Percentiles rank a stretch among this genome's conserved stretches.
These are phyloP conservation scores for Sporothrix humicola DNA, from an alignment of 2,329 filamentous ascomycete genomes.

Conservation along the genomic window DNA sequence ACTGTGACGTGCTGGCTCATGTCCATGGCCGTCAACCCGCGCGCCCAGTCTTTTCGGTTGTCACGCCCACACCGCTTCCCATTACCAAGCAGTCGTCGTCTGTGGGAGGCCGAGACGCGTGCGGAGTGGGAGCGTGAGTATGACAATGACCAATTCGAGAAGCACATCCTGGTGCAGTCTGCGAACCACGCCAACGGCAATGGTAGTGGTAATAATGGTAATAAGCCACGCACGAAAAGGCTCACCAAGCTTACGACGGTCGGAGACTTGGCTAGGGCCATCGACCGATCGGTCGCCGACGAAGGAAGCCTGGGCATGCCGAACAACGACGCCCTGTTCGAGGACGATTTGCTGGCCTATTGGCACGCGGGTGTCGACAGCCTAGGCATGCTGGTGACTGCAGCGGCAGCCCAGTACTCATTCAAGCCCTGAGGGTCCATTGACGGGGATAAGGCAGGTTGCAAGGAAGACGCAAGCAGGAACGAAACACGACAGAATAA, in stretches of 20 bases:
- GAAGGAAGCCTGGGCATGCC: neutral
- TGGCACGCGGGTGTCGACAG: constrained; percentile 36
- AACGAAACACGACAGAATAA: neutral
- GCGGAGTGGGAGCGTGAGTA: constrained; percentile 33
- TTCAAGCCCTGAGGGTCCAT: neutral
- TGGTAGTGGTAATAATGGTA: neutral
- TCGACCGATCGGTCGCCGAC: neutral
- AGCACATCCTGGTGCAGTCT: neutral
- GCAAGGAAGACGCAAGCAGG: no score
- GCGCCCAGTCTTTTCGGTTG: constrained; percentile 8
- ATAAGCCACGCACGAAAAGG: neutral
- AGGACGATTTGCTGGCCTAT: constrained; percentile 30
- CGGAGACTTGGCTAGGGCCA: constrained; percentile 13
- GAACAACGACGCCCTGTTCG: constrained; percentile 15
- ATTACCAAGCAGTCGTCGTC: constrained; percentile 29
- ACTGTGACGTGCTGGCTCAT: constrained; percentile 33
- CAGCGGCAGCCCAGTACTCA: constrained; percentile 23
- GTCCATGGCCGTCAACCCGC: constrained; percentile 27
- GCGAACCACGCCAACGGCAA: neutral
- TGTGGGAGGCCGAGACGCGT: constrained; percentile 34
- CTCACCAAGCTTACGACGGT: neutral
- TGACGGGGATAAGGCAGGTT: constrained; percentile 4
- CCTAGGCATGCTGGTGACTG: constrained; percentile 35
- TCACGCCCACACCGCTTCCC: constrained; percentile 20
- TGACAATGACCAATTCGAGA: constrained; percentile 25